Evolutionary conservation across 306 rosid species (phyloP).

Genomic region (Prunus mira): DNA sequence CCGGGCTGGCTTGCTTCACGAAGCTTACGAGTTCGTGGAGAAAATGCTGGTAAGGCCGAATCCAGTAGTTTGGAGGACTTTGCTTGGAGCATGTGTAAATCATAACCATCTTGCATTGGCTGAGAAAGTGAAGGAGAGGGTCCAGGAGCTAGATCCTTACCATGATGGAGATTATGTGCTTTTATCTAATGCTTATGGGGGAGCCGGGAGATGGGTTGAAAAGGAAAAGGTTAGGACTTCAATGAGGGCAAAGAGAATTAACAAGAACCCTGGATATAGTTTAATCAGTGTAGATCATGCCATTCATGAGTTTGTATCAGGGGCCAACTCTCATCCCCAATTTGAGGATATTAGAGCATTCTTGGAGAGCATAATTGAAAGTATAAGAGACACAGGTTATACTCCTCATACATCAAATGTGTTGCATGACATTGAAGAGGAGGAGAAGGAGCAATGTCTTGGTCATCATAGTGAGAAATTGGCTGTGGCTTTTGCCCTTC

Average conservation of each 20-base stretch:
- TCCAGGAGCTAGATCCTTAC: neutral
- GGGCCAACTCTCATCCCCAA: neutral
- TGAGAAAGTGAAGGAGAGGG: neutral
- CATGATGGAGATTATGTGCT: neutral
- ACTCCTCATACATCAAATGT: neutral
- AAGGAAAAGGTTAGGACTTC: neutral
- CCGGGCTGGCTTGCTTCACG: neutral
- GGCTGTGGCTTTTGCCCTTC: conserved; percentile 19
- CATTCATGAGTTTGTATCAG: conserved; percentile 9
- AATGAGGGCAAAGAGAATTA: neutral
- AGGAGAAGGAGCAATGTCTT: conserved; percentile 14
- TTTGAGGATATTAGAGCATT: neutral
- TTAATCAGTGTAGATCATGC: neutral
- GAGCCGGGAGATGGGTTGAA: conserved; percentile 1
- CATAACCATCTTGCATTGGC: neutral
- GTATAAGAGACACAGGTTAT: conserved; percentile 1
- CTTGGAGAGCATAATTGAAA: neutral
- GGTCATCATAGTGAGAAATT: conserved; percentile 18
- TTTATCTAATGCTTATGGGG: neutral
- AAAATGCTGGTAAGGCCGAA: neutral
- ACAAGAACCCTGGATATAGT: neutral
- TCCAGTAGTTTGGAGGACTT: neutral
- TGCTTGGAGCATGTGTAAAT: neutral
- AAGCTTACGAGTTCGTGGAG: neutral
- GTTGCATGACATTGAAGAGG: conserved; percentile 19